Conservation (phyloP, 257 asterid species). For the Echium plantagineum region DNA sequence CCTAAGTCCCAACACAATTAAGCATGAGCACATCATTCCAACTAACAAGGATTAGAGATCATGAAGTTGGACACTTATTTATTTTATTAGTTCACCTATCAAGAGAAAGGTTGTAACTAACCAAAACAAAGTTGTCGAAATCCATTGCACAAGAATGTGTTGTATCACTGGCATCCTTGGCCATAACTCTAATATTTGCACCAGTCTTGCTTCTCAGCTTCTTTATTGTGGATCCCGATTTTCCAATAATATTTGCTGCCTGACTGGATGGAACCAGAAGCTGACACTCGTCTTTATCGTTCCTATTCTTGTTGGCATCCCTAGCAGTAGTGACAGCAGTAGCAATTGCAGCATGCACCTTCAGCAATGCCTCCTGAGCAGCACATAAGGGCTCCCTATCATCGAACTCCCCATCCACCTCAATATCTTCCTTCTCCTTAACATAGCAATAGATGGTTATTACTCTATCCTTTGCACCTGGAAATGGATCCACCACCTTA, state of each 20-base stretch:
- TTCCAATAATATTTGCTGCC: constrained; percentile 82
- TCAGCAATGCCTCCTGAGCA: constrained; percentile 88
- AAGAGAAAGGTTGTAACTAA: constrained; percentile 25
- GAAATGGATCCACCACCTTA: constrained; percentile 89
- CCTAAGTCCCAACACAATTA: not conserved
- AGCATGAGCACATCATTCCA: not conserved
- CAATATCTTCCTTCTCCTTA: constrained; percentile 65
- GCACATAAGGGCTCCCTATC: constrained; percentile 55
- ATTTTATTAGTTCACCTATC: not conserved
- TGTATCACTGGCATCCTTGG: constrained; percentile 66
- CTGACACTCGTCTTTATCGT: constrained; percentile 62
- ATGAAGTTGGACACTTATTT: not conserved
- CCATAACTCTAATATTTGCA: constrained; percentile 49
- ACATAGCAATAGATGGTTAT: constrained; percentile 64
- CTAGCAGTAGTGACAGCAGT: constrained; percentile 46
- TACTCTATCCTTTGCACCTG: constrained; percentile 76
- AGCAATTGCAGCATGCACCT: constrained; percentile 65
- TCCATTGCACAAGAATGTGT: constrained; percentile 82
- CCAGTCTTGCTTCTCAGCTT: constrained; percentile 60
- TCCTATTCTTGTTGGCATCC: constrained; percentile 49
- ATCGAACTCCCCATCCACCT: constrained; percentile 56
- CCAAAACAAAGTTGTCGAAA: constrained; percentile 85
- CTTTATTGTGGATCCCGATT: constrained; percentile 79
- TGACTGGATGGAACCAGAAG: constrained; percentile 96
- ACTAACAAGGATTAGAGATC: not conserved